Evolutionary conservation across 2,329 filamentous ascomycete genomes (phyloP), one percentile per base, ranked within the genome.

Genomic region (Calonectria honghensis): DNA sequence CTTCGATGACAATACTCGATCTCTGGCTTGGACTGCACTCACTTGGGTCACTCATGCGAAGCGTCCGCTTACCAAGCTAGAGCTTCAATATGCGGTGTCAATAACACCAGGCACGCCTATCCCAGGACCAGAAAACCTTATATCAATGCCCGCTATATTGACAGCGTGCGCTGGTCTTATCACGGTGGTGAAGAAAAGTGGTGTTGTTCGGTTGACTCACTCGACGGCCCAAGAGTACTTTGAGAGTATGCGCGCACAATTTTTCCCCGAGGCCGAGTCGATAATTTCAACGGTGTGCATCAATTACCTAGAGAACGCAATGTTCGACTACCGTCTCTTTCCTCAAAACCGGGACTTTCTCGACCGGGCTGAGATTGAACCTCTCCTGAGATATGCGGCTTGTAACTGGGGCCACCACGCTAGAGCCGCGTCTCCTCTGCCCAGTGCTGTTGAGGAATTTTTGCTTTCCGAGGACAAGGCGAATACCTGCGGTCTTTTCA

Each of bases 391-490:
- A 37, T 59, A 59, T 27, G 32, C n/a, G 29, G 54, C 54, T 39
- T 59, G 54, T 13, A 37, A 59, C 31, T 59, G 54, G 54, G 54
- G 54, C 32, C 54, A 59, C 9, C 54, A 59, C 39, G 54, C 54
- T 11, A 59, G 54, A 59, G 54, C 54, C 32, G 54, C 54, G 31
- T 59, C 54, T 39, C 20, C 32, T 59, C 54, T 59, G 54, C 54
- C 54, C 2, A 37, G 32, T 39, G 54, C 54, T 16, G 54, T 59
- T 39, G 54, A 59, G 32, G 32, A 59, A 5, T 37, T 59, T 59
- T 27, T 59, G 54, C 54, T 59, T 24, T 24, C 54, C 11, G 32
- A 59, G 1, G 20, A 39, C 9, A 37, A 39, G 54, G 32, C 54
- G 54, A 59, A 59, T 27, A 37, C 32, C 11, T 59, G 54, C 32